Evolutionary conservation across 768 basidiomycete species (phyloP).

Genomic region (Russula sp.): DNA sequence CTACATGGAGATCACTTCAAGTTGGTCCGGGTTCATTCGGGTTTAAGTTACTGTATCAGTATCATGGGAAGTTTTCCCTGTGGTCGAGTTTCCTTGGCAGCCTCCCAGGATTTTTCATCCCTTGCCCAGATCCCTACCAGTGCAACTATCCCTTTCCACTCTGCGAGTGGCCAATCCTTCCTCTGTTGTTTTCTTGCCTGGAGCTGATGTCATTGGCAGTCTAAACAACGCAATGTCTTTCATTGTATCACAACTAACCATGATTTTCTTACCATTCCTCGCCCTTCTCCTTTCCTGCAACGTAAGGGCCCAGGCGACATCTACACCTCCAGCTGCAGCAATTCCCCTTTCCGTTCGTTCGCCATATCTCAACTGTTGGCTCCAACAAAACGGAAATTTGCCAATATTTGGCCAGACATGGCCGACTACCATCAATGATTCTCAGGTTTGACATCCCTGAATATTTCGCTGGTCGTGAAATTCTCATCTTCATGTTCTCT

Average conservation of each 20-base stretch:
- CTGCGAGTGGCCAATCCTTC: constrained; percentile 4
- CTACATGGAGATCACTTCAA: no score
- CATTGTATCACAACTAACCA: not conserved
- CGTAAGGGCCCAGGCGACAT: constrained; percentile 18
- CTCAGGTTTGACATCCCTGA: not conserved
- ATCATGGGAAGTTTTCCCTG: no score
- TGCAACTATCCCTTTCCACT: not conserved
- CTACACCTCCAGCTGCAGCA: constrained; percentile 30
- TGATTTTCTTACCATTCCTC: not conserved
- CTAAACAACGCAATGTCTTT: not conserved
- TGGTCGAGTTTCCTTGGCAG: no score
- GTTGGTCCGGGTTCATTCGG: no score
- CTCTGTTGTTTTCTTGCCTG: not conserved
- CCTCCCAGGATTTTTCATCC: no score
- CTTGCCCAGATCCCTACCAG: no score
- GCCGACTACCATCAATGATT: constrained; percentile 25
- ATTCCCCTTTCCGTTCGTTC: constrained; percentile 29
- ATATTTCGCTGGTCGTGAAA: not conserved
- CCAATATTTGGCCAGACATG: constrained; percentile 20
- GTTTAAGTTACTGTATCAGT: no score
- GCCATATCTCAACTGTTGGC: constrained; percentile 34
- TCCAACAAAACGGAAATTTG: constrained; percentile 1
- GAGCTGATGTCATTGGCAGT: not conserved
- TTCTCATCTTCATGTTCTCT: not conserved
- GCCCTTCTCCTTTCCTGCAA: not conserved